Conservation (phyloP, 2,329 filamentous ascomycete species). For the Thelonectria blattea region DNA sequence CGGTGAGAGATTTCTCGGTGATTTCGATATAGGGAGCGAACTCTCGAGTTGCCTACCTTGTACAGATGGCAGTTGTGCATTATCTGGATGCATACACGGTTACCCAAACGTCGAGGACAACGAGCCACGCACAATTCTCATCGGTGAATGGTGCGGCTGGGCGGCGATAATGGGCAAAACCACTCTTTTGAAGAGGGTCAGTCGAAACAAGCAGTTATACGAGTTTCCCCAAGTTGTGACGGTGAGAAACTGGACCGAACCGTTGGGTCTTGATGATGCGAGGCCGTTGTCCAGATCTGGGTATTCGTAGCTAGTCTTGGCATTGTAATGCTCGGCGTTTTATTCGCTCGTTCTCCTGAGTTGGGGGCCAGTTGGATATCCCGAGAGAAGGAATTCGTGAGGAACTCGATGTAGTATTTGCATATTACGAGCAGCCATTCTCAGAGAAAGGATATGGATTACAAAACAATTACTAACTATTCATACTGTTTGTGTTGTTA, state of each 20-base stretch:
- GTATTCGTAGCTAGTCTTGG: neutral
- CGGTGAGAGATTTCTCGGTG: neutral
- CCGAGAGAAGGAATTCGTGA: neutral
- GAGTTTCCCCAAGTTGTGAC: neutral
- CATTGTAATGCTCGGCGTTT: conserved; percentile 7
- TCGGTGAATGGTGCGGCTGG: neutral
- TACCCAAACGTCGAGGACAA: too few relatives aligned
- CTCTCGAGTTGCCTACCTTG: neutral
- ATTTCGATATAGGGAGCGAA: neutral
- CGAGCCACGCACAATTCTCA: too few relatives aligned
- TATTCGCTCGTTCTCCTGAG: conserved; percentile 19
- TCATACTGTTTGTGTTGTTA: neutral
- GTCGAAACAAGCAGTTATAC: neutral
- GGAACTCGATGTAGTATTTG: neutral
- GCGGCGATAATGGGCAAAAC: neutral
- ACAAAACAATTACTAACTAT: neutral
- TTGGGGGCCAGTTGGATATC: neutral
- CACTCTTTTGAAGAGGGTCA: neutral
- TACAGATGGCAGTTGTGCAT: neutral
- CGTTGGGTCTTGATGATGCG: neutral
- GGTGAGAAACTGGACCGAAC: neutral
- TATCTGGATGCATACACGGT: too few relatives aligned
- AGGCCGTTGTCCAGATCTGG: neutral
- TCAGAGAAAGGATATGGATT: too few relatives aligned
- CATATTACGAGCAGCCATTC: too few relatives aligned